phyloP scores from a whole-genome alignment of 352 stramenopile species.

The Globisporangium megalacanthum region DNA sequence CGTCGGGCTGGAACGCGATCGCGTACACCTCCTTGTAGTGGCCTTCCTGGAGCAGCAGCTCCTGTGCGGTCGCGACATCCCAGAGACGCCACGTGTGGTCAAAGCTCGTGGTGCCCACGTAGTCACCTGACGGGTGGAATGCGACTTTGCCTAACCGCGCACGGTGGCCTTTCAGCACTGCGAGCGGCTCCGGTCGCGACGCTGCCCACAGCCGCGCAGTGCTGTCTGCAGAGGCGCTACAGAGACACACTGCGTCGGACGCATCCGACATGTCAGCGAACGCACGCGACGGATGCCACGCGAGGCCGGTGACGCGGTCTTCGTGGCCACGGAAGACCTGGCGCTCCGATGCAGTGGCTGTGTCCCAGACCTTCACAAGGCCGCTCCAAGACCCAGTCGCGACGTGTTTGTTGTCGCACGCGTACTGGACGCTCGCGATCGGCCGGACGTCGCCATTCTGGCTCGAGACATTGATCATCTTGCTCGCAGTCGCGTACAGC shows the following conservation, averaged over 20 bases:
- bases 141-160: conserved; percentile 82
- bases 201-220: conserved; percentile 77
- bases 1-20: conserved; percentile 95
- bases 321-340: conserved; percentile 84
- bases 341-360: conserved; percentile 46
- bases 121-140: conserved; percentile 93
- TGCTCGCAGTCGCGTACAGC: conserved; percentile 70
- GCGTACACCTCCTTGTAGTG: conserved; percentile 95
- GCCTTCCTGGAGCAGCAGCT: conserved; percentile 95
- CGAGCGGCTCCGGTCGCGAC: conserved; percentile 38
- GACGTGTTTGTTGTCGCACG: conserved; percentile 51
- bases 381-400: conserved; percentile 93
- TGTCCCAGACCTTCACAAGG: conserved; percentile 94
- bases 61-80: conserved; percentile 91
- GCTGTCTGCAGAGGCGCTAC: conserved; percentile 69
- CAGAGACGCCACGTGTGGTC: conserved; percentile 98
- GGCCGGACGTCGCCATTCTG: conserved; percentile 94
- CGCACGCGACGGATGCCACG: conserved; percentile 60
- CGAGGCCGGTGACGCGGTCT: conserved; percentile 82
- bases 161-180: conserved; percentile 64
- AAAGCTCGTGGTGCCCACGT: conserved; percentile 94
- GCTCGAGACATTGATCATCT: conserved; percentile 87
- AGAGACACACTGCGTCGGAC: conserved; percentile 58
- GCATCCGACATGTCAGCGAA: conserved; percentile 62
- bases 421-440: conserved; percentile 72